Conservation (phyloP, 2,329 filamentous ascomycete species). For the Zymoseptoria pseudotritici region DNA sequence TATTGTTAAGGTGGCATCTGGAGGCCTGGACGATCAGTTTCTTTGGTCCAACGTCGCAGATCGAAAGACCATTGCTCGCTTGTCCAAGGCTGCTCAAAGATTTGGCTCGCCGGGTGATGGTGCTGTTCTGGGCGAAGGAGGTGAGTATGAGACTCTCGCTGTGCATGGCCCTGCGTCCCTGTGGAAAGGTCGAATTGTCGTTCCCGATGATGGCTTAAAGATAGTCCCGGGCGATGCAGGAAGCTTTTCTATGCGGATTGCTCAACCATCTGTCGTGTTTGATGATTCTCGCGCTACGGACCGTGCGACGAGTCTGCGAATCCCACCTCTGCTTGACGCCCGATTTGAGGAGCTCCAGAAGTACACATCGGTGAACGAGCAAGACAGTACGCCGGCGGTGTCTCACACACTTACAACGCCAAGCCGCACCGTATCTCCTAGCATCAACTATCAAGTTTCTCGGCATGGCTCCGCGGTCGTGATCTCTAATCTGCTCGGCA, state of each 20-base stretch:
- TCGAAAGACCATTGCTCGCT: constrained; percentile 36
- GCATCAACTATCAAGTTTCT: background rate
- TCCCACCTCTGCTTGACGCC: constrained; percentile 60
- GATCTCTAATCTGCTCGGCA: constrained; percentile 28
- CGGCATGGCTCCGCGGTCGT: background rate
- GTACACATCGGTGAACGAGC: background rate
- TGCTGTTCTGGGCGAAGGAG: constrained; percentile 80
- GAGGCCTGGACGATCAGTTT: constrained; percentile 71
- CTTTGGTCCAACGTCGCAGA: constrained; percentile 75
- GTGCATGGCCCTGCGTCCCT: constrained; percentile 66
- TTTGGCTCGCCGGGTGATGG: constrained; percentile 62
- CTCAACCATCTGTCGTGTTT: constrained; percentile 43
- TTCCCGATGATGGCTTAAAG: constrained; percentile 48
- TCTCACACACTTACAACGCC: background rate
- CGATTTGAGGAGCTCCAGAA: constrained; percentile 40
- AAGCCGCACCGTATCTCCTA: background rate
- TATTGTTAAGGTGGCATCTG: constrained; percentile 90
- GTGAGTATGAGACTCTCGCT: constrained; percentile 91
- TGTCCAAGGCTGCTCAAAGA: constrained; percentile 51
- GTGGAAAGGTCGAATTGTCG: constrained; percentile 63
- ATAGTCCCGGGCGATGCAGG: constrained; percentile 65
- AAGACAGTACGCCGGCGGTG: background rate
- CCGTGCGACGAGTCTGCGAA: constrained; percentile 35
- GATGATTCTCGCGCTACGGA: background rate
- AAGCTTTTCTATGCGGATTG: constrained; percentile 62